A percentile compares a stretch with the other conserved stretches of the same genome.
These are phyloP conservation scores for Hypoxylon lienhwacheense DNA, from an alignment of 495 filamentous ascomycete genomes.

Conservation along the genomic window DNA sequence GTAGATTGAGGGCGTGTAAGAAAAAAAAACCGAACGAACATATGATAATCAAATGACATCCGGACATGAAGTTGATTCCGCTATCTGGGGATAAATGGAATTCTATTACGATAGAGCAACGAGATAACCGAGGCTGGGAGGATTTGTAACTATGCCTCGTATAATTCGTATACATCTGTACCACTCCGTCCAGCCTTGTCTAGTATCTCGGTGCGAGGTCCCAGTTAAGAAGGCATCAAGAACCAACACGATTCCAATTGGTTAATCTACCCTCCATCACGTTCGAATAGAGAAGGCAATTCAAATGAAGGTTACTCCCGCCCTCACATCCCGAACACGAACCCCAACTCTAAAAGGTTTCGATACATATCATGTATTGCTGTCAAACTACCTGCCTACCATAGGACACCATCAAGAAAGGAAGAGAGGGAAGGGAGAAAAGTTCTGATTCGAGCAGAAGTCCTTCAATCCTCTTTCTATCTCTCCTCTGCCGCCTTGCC, in stretches of 20 bases:
- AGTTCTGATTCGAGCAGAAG: background rate
- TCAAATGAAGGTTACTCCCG: constrained; percentile 37
- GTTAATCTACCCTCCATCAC: constrained; percentile 33
- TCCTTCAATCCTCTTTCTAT: constrained; percentile 18
- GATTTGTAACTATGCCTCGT: constrained; percentile 12
- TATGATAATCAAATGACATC: constrained; percentile 9
- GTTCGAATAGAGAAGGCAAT: constrained; percentile 20
- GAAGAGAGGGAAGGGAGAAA: constrained; percentile 10
- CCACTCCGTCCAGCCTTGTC: constrained; percentile 25
- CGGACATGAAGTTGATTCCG: background rate
- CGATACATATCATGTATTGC: constrained; percentile 25
- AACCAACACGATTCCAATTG: constrained; percentile 11
- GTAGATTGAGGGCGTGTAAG: too few relatives aligned
- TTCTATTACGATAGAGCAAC: background rate
- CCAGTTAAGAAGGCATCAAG: constrained; percentile 39
- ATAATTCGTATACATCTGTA: constrained; percentile 25
- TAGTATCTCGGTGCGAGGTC: constrained; percentile 31
- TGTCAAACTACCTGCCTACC: constrained; percentile 13
- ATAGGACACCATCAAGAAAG: constrained; percentile 14
- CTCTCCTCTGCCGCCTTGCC: constrained; percentile 24
- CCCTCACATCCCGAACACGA: constrained; percentile 37
- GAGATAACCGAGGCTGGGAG: constrained; percentile 12
- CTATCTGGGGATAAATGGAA: background rate
- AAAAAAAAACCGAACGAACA: too few relatives aligned
- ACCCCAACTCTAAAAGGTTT: constrained; percentile 34